These are phyloP conservation scores for Verticillium zaregamsianum DNA, from an alignment of 2,329 filamentous ascomycete species.

Conservation along the genomic window DNA sequence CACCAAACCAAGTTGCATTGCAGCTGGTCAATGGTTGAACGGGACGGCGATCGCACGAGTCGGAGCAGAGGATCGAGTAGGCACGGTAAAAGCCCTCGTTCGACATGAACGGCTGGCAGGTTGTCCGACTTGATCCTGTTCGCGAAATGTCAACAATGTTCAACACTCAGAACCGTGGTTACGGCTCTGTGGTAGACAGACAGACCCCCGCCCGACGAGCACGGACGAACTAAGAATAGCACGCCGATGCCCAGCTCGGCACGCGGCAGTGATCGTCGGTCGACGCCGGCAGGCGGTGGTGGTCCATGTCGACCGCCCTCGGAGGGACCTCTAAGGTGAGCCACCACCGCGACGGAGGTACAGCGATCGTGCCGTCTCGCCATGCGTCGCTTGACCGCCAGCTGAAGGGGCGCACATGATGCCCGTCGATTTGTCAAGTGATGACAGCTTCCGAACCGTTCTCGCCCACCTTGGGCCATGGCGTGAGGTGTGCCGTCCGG, in stretches of 20 bases:
- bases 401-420: neutral
- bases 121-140: neutral
- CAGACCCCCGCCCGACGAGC: neutral
- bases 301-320: neutral
- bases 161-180: neutral
- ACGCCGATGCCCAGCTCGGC: neutral
- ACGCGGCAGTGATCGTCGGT: neutral
- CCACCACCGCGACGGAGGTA: neutral
- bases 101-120: neutral
- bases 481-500: slow-evolving; percentile 6
- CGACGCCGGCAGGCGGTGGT: neutral
- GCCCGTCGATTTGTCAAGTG: neutral
- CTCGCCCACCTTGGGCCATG: slow-evolving; percentile 4
- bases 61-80: slow-evolving; percentile 4
- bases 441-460: neutral
- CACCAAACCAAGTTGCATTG: neutral
- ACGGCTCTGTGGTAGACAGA: neutral
- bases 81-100: slow-evolving; percentile 2
- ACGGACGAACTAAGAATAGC: neutral
- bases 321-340: neutral
- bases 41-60: slow-evolving; percentile 10
- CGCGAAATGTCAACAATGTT: neutral
- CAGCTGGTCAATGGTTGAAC: slow-evolving; percentile 3
- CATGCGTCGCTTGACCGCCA: neutral
- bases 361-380: neutral